Evolutionary conservation across 2,329 filamentous ascomycete species (phyloP), one percentile per base, ranked within the genome.

Genomic region (Sporothrix sp.): DNA sequence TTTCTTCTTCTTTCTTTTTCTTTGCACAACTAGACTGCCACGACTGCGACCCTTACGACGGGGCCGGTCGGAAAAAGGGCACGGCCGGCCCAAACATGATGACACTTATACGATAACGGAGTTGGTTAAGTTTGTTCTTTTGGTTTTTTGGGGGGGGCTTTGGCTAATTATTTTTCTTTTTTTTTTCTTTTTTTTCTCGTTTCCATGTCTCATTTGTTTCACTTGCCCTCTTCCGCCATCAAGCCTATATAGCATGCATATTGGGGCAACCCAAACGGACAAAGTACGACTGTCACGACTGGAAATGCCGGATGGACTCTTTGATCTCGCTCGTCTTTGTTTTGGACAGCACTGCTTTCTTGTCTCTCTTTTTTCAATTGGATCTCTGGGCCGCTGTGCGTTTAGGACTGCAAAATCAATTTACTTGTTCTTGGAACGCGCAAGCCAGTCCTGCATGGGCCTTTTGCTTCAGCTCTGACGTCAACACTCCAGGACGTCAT

Each of bases 261-360:
- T 47, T 53, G 51, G 35, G 51, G 51, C 51, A 50, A 53, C 51
- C 50, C 51, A 53, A 53, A 36, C 10, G 27, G 27, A 48, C 40
- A 49, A 47, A 36, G 27, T 11, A 40, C 27, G 18, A 18, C 18
- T 14, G 21, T 20, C 10, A 14, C 37, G 38, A 35, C 30, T 37
- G 35, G 27, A 25, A 39, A n/a, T n/a, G n/a, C n/a, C n/a, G n/a
- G n/a, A n/a, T n/a, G n/a, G n/a, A n/a, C n/a, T n/a, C n/a, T n/a
- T n/a, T n/a, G n/a, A n/a, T n/a, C n/a, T n/a, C n/a, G n/a, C n/a
- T n/a, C n/a, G n/a, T 51, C 25, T 33, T 45, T 38, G 13, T 38
- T 20, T 38, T 14, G 10, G 36, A 38, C 20, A 39, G 18, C 20
- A 7, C n/a, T 23, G 37, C 23, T 40, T 40, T 13, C 21, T 40